phyloP scores from a whole-genome alignment of 805 yeast species.

The Candida koratica region DNA sequence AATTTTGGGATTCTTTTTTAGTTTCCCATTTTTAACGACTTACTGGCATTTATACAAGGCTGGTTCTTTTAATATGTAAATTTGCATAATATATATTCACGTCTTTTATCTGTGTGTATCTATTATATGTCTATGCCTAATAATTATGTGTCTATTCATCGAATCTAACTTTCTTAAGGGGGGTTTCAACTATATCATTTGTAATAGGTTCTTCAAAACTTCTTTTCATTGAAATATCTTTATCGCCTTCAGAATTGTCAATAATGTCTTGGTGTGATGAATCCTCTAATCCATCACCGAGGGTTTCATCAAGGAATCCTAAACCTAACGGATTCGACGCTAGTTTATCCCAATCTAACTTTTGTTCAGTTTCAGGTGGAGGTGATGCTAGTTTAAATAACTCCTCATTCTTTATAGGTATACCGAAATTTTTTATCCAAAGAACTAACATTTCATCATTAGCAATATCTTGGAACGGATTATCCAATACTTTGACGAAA shows the following conservation, averaged over 20 bases:
- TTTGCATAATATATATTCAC: slow-evolving; percentile 4
- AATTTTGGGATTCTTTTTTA: slow-evolving; percentile 51
- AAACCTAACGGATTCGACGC: slow-evolving; percentile 9
- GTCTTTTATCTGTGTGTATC: not conserved
- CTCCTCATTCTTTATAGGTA: slow-evolving; percentile 10
- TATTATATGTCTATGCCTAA: not conserved
- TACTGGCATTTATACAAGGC: slow-evolving; percentile 85
- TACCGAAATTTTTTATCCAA: slow-evolving; percentile 11
- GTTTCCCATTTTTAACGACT: slow-evolving; percentile 71
- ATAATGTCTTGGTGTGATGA: no score
- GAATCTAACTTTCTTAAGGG: slow-evolving; percentile 33
- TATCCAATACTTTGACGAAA: slow-evolving; percentile 6
- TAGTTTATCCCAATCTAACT: slow-evolving; percentile 2
- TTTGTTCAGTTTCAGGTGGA: slow-evolving; percentile 3
- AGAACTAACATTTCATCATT: slow-evolving; percentile 11
- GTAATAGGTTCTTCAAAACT: not conserved
- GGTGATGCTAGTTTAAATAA: slow-evolving; percentile 4
- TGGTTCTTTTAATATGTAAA: slow-evolving; percentile 44
- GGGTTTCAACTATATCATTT: slow-evolving; percentile 1
- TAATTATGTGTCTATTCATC: slow-evolving; percentile 7
- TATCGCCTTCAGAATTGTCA: not conserved
- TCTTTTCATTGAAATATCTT: not conserved
- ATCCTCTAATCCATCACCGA: slow-evolving; percentile 4
- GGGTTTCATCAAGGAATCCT: slow-evolving; percentile 13
- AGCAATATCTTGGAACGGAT: slow-evolving; percentile 12